phyloP scores from a whole-genome alignment of 1,284 basidiomycete genomes.

The Exsudoporus floridanus region DNA sequence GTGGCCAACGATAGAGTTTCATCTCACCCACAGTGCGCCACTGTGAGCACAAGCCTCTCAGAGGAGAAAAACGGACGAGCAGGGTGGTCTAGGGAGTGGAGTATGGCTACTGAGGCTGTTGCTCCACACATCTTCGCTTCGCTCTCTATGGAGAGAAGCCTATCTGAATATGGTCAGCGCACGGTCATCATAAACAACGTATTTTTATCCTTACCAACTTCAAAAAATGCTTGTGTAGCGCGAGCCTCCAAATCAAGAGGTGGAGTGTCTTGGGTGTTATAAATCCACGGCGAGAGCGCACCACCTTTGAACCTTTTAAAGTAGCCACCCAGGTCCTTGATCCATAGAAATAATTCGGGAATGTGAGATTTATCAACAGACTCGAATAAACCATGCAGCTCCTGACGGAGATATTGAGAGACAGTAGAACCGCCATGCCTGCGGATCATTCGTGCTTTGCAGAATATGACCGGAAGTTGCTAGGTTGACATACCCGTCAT shows the following conservation, averaged over 20 bases:
- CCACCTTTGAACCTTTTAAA: constrained; percentile 87
- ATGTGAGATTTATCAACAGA: constrained; percentile 65
- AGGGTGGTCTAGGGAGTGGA: constrained; percentile 82
- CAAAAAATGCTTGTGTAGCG: constrained; percentile 81
- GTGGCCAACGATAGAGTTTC: constrained; percentile 21
- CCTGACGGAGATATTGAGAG: constrained; percentile 73
- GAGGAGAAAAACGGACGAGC: constrained; percentile 78
- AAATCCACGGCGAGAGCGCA: constrained; percentile 66
- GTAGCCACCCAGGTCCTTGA: constrained; percentile 81
- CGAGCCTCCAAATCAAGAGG: constrained; percentile 80
- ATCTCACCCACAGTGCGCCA: constrained; percentile 87
- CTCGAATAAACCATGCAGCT: constrained; percentile 81
- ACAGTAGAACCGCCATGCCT: constrained; percentile 82
- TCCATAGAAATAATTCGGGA: constrained; percentile 73
- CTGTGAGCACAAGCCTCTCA: constrained; percentile 68
- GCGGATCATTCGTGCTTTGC: constrained; percentile 8
- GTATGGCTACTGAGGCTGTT: constrained; percentile 85
- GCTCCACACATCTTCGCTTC: constrained; percentile 76
- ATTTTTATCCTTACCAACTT: constrained; percentile 49
- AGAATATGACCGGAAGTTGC: not conserved
- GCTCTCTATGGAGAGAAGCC: constrained; percentile 57
- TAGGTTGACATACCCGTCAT: constrained; percentile 68
- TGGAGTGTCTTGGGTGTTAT: constrained; percentile 42
- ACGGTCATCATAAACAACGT: constrained; percentile 1
- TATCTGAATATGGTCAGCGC: constrained; percentile 51